Percentiles rank a stretch among this genome's conserved stretches.
Conservation (phyloP, 176 grass and related monocot species). For the Zoysia japonica region DNA sequence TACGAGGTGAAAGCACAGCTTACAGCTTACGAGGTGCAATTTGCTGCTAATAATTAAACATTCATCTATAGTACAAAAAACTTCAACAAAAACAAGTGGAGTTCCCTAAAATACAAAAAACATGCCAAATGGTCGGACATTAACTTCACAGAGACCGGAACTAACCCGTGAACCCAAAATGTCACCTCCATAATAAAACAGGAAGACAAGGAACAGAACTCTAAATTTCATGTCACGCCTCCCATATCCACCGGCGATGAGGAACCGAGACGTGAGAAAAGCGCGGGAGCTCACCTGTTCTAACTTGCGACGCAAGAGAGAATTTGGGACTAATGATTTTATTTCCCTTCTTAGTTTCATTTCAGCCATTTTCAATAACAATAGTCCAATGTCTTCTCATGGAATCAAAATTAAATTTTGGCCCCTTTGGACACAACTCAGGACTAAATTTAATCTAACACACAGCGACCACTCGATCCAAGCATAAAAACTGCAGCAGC, state of each 20-base stretch:
- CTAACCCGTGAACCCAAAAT: neutral
- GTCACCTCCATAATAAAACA: neutral
- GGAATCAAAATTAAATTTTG: neutral
- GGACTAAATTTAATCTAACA: neutral
- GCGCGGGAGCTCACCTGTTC: too few relatives aligned
- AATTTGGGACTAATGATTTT: too few relatives aligned
- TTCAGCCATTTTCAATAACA: neutral
- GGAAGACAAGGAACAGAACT: neutral
- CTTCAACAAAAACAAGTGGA: neutral
- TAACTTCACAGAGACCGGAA: neutral
- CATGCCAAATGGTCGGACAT: neutral
- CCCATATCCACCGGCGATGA: too few relatives aligned
- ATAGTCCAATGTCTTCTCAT: neutral
- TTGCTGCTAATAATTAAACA: slow-evolving; percentile 4
- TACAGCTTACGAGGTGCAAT: neutral
- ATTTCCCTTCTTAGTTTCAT: too few relatives aligned
- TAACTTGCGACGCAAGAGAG: too few relatives aligned
- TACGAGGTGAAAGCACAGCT: neutral
- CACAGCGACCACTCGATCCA: neutral
- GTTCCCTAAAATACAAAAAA: neutral
- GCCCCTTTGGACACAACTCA: too few relatives aligned
- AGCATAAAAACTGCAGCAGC: neutral
- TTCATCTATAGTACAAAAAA: slow-evolving; percentile 8
- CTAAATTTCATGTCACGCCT: neutral
- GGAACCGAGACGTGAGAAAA: too few relatives aligned